Conservation (phyloP, 2,329 filamentous ascomycete species). For the Cladosporium oxysporum region DNA sequence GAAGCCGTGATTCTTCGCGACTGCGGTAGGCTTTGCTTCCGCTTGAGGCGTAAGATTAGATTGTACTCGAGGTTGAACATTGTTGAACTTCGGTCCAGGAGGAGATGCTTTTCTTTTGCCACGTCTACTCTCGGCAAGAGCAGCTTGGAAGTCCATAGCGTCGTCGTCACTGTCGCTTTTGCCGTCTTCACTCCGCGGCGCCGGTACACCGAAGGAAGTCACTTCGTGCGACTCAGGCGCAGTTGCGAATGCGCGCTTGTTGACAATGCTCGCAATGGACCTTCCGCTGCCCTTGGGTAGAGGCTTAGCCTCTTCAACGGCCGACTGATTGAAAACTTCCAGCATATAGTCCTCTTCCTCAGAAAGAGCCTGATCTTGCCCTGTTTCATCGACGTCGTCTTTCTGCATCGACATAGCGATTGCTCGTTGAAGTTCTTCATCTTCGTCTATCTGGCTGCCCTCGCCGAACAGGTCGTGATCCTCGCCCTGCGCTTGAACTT, state of each 20-base stretch:
- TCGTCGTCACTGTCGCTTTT: constrained; percentile 65
- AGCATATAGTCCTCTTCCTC: constrained; percentile 44
- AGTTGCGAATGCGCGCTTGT: constrained; percentile 67
- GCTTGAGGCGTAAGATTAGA: constrained; percentile 32
- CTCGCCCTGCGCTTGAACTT: constrained; percentile 34
- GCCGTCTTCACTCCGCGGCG: constrained; percentile 33
- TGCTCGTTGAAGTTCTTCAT: constrained; percentile 75
- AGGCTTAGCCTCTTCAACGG: constrained; percentile 45
- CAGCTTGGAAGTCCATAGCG: constrained; percentile 72
- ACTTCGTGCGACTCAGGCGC: constrained; percentile 48
- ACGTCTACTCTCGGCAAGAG: constrained; percentile 68
- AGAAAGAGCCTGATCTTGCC: constrained; percentile 1
- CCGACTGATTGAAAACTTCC: constrained; percentile 49
- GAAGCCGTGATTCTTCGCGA: constrained; percentile 60
- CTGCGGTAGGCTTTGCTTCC: constrained; percentile 23
- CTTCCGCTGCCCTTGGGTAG: constrained; percentile 50
- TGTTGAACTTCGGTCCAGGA: constrained; percentile 22
- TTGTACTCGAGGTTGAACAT: constrained; percentile 28
- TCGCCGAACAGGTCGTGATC: constrained; percentile 62
- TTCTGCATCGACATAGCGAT: constrained; percentile 79
- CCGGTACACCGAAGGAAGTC: constrained; percentile 36
- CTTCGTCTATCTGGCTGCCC: constrained; percentile 58
- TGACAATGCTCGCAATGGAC: constrained; percentile 72
- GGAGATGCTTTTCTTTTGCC: constrained; percentile 37
- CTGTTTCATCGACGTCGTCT: constrained; percentile 51